Evolutionary conservation across 2,329 filamentous ascomycete species (phyloP), one percentile per base, ranked within the genome.

Genomic region (Monosporascus sp.): DNA sequence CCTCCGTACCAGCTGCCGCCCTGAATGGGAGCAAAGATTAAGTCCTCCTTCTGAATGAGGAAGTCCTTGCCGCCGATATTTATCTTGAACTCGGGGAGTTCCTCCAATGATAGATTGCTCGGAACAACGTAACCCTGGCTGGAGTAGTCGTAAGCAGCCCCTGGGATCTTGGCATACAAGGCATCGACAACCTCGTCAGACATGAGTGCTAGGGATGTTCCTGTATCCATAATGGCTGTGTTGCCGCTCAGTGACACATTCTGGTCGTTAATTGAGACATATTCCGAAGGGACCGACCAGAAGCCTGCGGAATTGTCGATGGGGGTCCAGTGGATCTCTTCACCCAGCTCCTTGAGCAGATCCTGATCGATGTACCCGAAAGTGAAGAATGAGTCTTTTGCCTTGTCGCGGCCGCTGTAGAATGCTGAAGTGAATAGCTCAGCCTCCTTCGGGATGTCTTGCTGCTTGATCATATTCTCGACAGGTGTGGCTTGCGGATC

Each of bases 361-460:
- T 79, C 77, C 58, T 85, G 65, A 62, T 89, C 86, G 63, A 90
- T 86, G 67, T 76, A 87, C 20, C 87, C 87, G 58, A 90, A 89
- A 1, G 87, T 89, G 71, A 87, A 90, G 72, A 88, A 90, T 0
- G 78, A 80, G 41, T 77, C 75, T 44, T 65, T 59, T 37, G 72
- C 64, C 51, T 76, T 69, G 61, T 85, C 80, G 46, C 78, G 72
- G 69, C 76, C 73, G 60, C 78, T 77, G 58, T 83, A 83, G 46
- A 88, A 75, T 53, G 83, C 83, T 20, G 77, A 81, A 0, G 85
- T 88, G 70, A 88, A 88, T 7, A 88, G 74, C 63, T 82, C 74
- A 2, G 76, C 65, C 0, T 72, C 71, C 47, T 74, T 69, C 3
- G 78, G 74, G 68, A 82, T 55, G 64, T 72, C 69, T 1, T 67